Percentiles rank a stretch among this genome's conserved stretches.
Evolutionary conservation across 345 rosid species (phyloP).

Genomic region (Citrus medica): DNA sequence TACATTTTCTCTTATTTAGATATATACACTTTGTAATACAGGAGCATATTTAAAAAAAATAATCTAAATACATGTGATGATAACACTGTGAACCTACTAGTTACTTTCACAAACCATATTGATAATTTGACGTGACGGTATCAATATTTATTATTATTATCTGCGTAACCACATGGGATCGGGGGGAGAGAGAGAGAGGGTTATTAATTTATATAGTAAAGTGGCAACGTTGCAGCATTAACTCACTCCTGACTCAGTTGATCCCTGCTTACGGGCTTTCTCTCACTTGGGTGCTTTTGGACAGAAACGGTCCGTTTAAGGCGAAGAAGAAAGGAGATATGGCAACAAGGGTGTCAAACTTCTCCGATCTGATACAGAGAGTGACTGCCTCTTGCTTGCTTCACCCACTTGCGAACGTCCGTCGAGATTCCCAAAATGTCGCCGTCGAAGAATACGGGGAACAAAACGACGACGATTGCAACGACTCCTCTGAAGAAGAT

Average conservation of each 20-base stretch:
- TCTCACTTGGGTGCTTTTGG: not conserved
- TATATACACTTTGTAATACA: too few species aligned
- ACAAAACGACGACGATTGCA: slow-evolving; percentile 26
- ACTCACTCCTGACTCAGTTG: not conserved
- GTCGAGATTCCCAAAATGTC: slow-evolving; percentile 40
- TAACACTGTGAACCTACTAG: not conserved
- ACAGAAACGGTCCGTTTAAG: slow-evolving; percentile 31
- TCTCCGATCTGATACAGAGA: slow-evolving; percentile 85
- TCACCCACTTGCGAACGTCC: slow-evolving; percentile 70
- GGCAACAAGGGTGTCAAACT: slow-evolving; percentile 64
- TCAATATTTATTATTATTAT: not conserved
- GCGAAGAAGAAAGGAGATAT: slow-evolving; percentile 55
- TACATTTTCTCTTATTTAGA: too few species aligned
- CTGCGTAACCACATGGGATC: not conserved
- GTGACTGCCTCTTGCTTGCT: slow-evolving; percentile 85
- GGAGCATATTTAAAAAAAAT: too few species aligned
- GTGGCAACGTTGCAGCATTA: not conserved
- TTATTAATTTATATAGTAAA: not conserved
- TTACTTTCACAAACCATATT: not conserved
- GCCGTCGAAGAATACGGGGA: slow-evolving; percentile 20
- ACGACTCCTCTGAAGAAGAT: slow-evolving; percentile 18
- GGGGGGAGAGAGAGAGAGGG: not conserved
- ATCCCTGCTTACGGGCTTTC: not conserved
- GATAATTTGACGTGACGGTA: too few species aligned
- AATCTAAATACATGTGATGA: not conserved